Percentiles rank a stretch among this genome's conserved stretches.
These are phyloP conservation scores for Magnolia changhungtana DNA, from an alignment of 164 flowering plant genomes.

Conservation along the genomic window DNA sequence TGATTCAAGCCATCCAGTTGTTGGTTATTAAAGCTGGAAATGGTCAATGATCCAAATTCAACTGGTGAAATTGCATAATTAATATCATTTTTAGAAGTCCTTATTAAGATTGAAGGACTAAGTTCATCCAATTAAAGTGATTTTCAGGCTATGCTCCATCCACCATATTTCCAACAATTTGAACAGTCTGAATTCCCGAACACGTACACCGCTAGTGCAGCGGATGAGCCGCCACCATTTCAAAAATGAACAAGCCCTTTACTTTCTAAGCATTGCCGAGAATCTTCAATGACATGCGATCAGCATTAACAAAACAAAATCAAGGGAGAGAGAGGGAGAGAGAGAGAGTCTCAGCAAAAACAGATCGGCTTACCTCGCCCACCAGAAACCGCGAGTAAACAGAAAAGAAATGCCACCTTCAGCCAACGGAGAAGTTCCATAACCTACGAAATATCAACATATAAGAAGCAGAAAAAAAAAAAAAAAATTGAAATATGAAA, in stretches of 20 bases:
- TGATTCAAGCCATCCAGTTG: too few species aligned
- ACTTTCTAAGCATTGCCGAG: background rate
- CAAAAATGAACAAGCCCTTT: background rate
- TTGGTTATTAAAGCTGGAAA: too few species aligned
- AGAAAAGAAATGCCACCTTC: slow-evolving; percentile 29
- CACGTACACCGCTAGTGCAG: too few species aligned
- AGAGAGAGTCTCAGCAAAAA: background rate
- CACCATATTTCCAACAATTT: too few species aligned
- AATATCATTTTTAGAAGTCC: too few species aligned
- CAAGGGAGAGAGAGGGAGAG: background rate
- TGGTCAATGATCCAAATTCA: too few species aligned
- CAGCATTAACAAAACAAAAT: background rate
- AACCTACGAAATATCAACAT: slow-evolving; percentile 16
- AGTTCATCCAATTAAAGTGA: too few species aligned
- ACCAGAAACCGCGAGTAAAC: slow-evolving; percentile 26
- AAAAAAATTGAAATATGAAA: background rate
- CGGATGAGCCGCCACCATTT: too few species aligned
- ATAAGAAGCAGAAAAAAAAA: background rate
- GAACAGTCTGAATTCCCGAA: too few species aligned
- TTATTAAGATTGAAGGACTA: too few species aligned
- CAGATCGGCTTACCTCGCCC: slow-evolving; percentile 41
- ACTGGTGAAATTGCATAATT: too few species aligned
- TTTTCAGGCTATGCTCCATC: too few species aligned
- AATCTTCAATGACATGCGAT: background rate
- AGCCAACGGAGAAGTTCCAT: slow-evolving; percentile 43